These are phyloP conservation scores for Epichloe hybrida DNA, from an alignment of 2,329 filamentous ascomycete genomes.

Conservation along the genomic window DNA sequence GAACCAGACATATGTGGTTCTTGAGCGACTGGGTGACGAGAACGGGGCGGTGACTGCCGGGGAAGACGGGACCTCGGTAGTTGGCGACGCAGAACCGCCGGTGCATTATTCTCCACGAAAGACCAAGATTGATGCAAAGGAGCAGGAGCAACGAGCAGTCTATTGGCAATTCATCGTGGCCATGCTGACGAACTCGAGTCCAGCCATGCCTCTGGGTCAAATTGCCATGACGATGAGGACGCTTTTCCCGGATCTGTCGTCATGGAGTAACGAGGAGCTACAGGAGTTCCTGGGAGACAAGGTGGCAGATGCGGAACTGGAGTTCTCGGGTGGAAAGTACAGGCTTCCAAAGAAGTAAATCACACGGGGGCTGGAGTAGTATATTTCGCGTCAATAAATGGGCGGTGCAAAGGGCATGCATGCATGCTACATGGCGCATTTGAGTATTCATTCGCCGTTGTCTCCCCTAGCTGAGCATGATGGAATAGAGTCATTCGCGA, in stretches of 20 bases:
- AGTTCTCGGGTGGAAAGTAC: slow-evolving; percentile 59
- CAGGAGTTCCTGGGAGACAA: slow-evolving; percentile 67
- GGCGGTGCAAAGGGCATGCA: too few species aligned
- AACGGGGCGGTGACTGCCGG: slow-evolving; percentile 13
- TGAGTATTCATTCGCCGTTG: too few species aligned
- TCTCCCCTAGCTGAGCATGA: too few species aligned
- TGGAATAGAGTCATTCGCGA: too few species aligned
- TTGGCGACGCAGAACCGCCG: slow-evolving; percentile 10
- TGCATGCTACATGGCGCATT: too few species aligned
- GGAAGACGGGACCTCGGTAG: slow-evolving; percentile 17
- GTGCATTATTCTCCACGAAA: slow-evolving; percentile 32
- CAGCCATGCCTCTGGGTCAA: slow-evolving; percentile 62
- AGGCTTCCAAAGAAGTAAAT: slow-evolving; percentile 45
- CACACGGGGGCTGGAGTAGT: neutral
- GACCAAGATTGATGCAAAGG: slow-evolving; percentile 48
- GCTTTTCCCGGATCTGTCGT: slow-evolving; percentile 74
- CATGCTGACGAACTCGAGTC: slow-evolving; percentile 86
- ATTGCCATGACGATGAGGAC: slow-evolving; percentile 95
- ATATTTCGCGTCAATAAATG: neutral
- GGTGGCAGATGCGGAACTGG: slow-evolving; percentile 57
- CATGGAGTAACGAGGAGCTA: slow-evolving; percentile 80
- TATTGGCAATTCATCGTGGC: slow-evolving; percentile 89
- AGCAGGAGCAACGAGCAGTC: slow-evolving; percentile 44
- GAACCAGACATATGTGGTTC: slow-evolving; percentile 48
- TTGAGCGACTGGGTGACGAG: slow-evolving; percentile 45